Evolutionary conservation across 1,284 basidiomycete species (phyloP), one percentile per base, ranked within the genome.

Genomic region (Cutaneotrichosporon spelunceum): DNA sequence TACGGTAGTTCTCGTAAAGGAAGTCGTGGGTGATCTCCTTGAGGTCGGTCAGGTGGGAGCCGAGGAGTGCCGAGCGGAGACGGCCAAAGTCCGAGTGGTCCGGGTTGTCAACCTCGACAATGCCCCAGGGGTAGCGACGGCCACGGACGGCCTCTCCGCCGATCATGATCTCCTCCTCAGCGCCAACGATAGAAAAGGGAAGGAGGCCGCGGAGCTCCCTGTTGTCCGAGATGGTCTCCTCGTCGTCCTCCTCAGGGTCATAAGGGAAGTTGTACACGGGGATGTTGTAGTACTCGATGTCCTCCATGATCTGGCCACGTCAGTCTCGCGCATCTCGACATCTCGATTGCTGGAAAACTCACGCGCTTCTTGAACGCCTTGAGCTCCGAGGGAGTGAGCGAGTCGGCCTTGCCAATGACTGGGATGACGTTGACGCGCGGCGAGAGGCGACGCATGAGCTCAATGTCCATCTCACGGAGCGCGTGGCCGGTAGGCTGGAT

Each of bases 231-330:
- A 99, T 94, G 4, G 95, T 98, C 73, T 99, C 96, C 76, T 98
- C 94, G 76, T 99, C 96, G 73, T 99, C 92, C 81, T 99, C 96
- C 79, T 99, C 96, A 24, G 93, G 88, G 71, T 99, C 96, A 79
- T 96, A 99, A 0, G 96, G 96, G 86, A 99, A 99, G 83, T 99
- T 99, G 85, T 99, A 99, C 50, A 99, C 90, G 7, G 96, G 95
- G 70, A 99, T 99, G 68, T 90, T 88, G 77, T 99, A 98, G 83
- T 98, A 86, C 76, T 98, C 95, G 70, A 99, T 98, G 78, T 99
- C 95, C 81, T 99, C 94, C 93, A 98, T 98, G 75, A 99, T 88
- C 91, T 94, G 69, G 19, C 19, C 26, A 52, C 9, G 48, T 56
- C 9, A 56, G 54, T n/a, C 26, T 27, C 23, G 45, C 21, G 4